Evolutionary conservation across 1,284 basidiomycete genomes (phyloP).

Genomic region (Microbotryum violaceum): DNA sequence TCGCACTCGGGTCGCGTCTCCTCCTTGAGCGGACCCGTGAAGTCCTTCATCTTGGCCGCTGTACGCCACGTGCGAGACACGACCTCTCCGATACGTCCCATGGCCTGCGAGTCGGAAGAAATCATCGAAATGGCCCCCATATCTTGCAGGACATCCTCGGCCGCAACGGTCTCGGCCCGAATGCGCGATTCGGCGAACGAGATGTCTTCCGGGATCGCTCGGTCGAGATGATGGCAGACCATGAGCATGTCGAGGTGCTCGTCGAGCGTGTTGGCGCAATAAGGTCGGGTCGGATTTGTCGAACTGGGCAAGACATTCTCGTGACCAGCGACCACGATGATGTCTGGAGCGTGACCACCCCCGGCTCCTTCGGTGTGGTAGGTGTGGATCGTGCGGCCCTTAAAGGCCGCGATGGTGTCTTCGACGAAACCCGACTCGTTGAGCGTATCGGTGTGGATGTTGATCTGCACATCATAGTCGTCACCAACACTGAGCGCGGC

Average conservation of each 20-base stretch:
- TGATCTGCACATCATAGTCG: constrained; percentile 85
- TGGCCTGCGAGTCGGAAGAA: constrained; percentile 89
- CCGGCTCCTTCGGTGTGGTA: constrained; percentile 90
- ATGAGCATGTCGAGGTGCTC: constrained; percentile 99
- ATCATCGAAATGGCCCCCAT: constrained; percentile 91
- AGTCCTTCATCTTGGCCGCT: constrained; percentile 83
- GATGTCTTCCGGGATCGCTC: constrained; percentile 77
- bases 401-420: constrained; percentile 84
- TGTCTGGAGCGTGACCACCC: constrained; percentile 95
- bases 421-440: constrained; percentile 93
- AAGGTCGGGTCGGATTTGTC: constrained; percentile 94
- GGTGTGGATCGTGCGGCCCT: constrained; percentile 89
- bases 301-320: constrained; percentile 92
- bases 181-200: constrained; percentile 97
- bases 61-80: constrained; percentile 91
- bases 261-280: constrained; percentile 83
- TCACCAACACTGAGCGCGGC: constrained; percentile 76
- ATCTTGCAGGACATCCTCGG: constrained; percentile 95
- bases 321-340: constrained; percentile 67
- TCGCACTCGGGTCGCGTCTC: constrained; percentile 62
- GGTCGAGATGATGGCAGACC: constrained; percentile 85
- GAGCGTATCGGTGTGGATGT: constrained; percentile 94
- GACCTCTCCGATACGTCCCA: constrained; percentile 96
- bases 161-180: constrained; percentile 90
- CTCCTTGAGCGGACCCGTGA: constrained; percentile 60